Evolutionary conservation across 179 eudicot genomes (phyloP).

Genomic region (Nepenthes alata): DNA sequence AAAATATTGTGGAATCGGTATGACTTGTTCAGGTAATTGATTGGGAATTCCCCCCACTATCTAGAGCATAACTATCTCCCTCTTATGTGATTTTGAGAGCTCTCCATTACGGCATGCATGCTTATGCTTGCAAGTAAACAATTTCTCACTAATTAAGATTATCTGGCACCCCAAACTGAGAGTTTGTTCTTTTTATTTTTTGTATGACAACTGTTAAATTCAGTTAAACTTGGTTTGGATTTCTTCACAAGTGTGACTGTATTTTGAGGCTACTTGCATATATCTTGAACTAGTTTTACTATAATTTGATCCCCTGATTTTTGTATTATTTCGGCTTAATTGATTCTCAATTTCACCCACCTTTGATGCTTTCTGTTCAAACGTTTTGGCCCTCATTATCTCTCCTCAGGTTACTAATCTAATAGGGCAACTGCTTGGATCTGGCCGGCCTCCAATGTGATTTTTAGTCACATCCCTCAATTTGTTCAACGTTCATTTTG

Average conservation of each 20-base stretch:
- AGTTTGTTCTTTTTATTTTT: no score
- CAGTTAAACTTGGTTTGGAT: background rate
- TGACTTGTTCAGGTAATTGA: no score
- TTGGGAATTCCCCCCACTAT: no score
- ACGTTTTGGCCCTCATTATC: background rate
- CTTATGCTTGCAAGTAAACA: no score
- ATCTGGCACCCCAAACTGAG: no score
- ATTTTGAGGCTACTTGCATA: background rate
- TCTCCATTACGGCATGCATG: no score
- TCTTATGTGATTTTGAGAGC: no score
- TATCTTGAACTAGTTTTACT: background rate
- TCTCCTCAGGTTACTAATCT: constrained; percentile 53
- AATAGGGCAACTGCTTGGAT: constrained; percentile 61
- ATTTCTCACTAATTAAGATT: no score
- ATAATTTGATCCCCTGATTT: background rate
- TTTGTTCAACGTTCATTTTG: no score
- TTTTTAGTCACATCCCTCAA: no score
- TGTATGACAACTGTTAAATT: background rate
- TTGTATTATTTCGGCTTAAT: background rate
- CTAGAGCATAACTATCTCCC: no score
- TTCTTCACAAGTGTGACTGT: background rate
- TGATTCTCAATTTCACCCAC: background rate
- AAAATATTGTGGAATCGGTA: no score
- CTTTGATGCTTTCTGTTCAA: background rate
- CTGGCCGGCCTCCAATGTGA: constrained; percentile 44